These are phyloP conservation scores for Plenodomus biglobosus DNA, from an alignment of 2,329 filamentous ascomycete genomes.

Conservation along the genomic window DNA sequence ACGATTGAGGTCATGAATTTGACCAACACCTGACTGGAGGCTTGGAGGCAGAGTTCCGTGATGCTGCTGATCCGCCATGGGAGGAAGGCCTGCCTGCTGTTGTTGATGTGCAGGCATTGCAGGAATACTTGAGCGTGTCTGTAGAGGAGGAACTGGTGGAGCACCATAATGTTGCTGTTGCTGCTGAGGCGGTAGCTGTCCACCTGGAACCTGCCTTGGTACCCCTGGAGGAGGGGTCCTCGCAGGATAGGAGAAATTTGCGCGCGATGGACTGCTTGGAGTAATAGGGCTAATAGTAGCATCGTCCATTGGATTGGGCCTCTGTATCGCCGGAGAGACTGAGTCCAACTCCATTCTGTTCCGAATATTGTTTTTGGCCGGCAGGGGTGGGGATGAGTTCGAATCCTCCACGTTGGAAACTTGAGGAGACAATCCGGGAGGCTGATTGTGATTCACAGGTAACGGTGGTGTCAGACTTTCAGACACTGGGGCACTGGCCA, in stretches of 20 bases:
- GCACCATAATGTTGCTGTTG: slow-evolving; percentile 2
- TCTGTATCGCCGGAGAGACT: slow-evolving; percentile 36
- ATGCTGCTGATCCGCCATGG: slow-evolving; percentile 7
- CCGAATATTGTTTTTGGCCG: slow-evolving; percentile 40
- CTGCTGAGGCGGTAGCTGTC: slow-evolving; percentile 11
- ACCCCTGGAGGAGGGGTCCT: slow-evolving; percentile 36
- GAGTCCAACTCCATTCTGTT: slow-evolving; percentile 40
- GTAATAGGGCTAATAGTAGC: slow-evolving; percentile 26
- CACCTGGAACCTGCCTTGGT: slow-evolving; percentile 29
- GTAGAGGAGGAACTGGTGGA: not conserved
- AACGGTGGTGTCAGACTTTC: slow-evolving; percentile 8
- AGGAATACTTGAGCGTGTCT: not conserved
- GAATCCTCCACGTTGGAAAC: slow-evolving; percentile 10
- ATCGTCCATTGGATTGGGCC: slow-evolving; percentile 36
- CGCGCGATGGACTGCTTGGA: slow-evolving; percentile 31
- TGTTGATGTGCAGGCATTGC: slow-evolving; percentile 1
- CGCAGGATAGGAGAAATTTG: slow-evolving; percentile 42
- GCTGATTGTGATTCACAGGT: slow-evolving; percentile 5
- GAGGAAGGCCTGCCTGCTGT: not conserved
- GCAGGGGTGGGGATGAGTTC: slow-evolving; percentile 35
- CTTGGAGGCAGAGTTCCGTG: slow-evolving; percentile 1
- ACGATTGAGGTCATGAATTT: slow-evolving; percentile 15
- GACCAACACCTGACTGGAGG: slow-evolving; percentile 6
- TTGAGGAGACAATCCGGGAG: slow-evolving; percentile 8
- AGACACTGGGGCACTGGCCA: slow-evolving; percentile 16